Base-by-base conservation (phyloP, 2,329 filamentous ascomycete species). In the Aspergillus bombycis region DNA sequence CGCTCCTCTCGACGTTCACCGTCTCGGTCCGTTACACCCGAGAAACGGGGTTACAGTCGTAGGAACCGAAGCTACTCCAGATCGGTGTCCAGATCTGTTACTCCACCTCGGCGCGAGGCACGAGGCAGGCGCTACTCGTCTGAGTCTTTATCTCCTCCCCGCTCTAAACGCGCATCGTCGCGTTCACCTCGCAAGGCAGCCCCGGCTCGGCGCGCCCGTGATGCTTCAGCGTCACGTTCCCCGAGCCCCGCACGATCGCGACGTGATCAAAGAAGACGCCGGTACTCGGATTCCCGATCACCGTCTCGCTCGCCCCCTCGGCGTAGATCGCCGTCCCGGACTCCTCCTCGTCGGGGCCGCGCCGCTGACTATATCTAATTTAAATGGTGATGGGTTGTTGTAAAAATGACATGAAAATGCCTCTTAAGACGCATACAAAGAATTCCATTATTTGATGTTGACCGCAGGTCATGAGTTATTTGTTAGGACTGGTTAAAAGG, bases 11-110 rank as follows among this genome's bases (percentile, higher is more conserved):
- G 69, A 16, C 74, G 75, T 45, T 78, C 76, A 10, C 64, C 62
- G 10, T 76, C 74, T 58, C 73, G 74, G n/a, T 78, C 77, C 21
- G 67, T 70, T 57, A 73, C 72, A n/a, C 72, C 72, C 53, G 70
- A 70, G 28, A 70, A 66, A 36, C 66, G 68, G 30, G 68, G 57
- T 26, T 62, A 65, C 38, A 63, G 62, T 50, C 67, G 72, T 46
- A 69, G 71, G 61, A 65, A 60, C 32, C 71, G 72, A 52, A 77
- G 74, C 58, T 74, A 74, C 59, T 75, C 77, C 8, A 61, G 75
- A 59, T 78, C 76, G 3, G 48, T 66, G 2, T 77, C 75, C 12
- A 72, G 74, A 32, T 77, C 75, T 19, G 61, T 67, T 26, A 68
- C 71, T 8, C 71, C 75, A 19, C 73, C 70, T 36, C 70, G 69